These are phyloP conservation scores for Lindgomyces ingoldianus DNA, from an alignment of 495 filamentous ascomycete species.

Conservation along the genomic window DNA sequence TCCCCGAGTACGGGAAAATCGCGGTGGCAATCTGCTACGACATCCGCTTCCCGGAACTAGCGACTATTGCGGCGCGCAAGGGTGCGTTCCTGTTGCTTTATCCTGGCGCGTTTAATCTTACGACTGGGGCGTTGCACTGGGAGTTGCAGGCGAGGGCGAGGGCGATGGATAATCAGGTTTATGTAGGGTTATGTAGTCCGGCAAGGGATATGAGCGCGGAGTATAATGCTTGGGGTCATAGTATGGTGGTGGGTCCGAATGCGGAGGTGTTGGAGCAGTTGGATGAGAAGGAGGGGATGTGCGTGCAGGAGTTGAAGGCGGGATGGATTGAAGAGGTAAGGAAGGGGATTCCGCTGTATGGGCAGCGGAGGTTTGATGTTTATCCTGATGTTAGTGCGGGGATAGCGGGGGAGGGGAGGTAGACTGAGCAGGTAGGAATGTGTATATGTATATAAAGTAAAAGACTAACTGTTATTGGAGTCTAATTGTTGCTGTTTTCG, in stretches of 20 bases:
- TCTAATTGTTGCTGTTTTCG: too few species aligned
- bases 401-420: conserved; percentile 48
- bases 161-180: conserved; percentile 92
- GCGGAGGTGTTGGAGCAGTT: conserved; percentile 74
- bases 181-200: conserved; percentile 89
- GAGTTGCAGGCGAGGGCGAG: conserved; percentile 75
- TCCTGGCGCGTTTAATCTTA: conserved; percentile 93
- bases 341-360: conserved; percentile 79
- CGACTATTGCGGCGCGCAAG: conserved; percentile 82
- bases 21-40: conserved; percentile 96
- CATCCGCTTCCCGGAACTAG: conserved; percentile 91
- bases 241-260: conserved; percentile 85
- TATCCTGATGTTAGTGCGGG: conserved; percentile 83
- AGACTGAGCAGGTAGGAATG: conserved; percentile 7
- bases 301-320: conserved; percentile 72
- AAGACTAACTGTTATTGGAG: too few species aligned
- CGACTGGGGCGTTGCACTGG: conserved; percentile 93
- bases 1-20: conserved; percentile 82
- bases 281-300: conserved; percentile 71
- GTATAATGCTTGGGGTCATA: conserved; percentile 93
- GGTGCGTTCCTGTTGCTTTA: conserved; percentile 84
- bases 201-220: conserved; percentile 73
- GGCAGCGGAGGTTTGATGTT: conserved; percentile 90
- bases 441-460: background rate
- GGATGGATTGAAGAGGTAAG: conserved; percentile 74